A percentile compares a stretch with the other conserved stretches of the same genome.
Conservation (phyloP, 805 yeast genomes). For the Schwanniomyces occidentalis region DNA sequence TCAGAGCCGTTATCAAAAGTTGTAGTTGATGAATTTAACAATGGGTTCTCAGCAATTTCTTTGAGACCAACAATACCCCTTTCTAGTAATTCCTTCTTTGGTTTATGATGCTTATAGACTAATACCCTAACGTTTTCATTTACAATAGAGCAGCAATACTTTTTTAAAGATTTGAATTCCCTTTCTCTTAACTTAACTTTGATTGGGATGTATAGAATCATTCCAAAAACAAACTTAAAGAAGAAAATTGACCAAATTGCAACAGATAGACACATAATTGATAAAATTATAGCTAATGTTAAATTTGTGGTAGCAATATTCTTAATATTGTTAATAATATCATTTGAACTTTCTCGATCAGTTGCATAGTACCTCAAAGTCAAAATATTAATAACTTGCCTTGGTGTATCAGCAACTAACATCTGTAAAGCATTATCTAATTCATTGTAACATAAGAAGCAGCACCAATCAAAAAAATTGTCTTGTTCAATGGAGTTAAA, state of each 20-base stretch:
- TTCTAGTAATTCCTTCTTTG: conserved; percentile 31
- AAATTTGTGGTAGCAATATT: conserved; percentile 60
- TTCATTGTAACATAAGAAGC: conserved; percentile 65
- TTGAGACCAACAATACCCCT: conserved; percentile 26
- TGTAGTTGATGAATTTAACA: conserved; percentile 18
- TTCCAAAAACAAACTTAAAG: conserved; percentile 53
- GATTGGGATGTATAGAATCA: conserved; percentile 53
- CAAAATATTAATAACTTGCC: conserved; percentile 80
- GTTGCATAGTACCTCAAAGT: conserved; percentile 59
- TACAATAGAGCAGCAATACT: conserved; percentile 60
- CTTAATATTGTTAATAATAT: conserved; percentile 48
- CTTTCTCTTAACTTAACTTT: conserved; percentile 42
- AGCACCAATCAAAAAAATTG: conserved; percentile 62
- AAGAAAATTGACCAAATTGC: conserved; percentile 72
- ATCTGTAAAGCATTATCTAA: conserved; percentile 62
- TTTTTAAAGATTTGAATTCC: conserved; percentile 49
- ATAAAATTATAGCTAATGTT: conserved; percentile 67
- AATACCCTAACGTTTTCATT: conserved; percentile 56
- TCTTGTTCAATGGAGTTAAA: conserved; percentile 67
- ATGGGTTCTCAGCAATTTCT: conserved; percentile 28
- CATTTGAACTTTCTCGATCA: conserved; percentile 44
- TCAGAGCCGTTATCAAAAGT: conserved; percentile 8
- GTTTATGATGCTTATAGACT: conserved; percentile 43
- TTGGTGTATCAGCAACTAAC: conserved; percentile 78
- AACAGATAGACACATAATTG: conserved; percentile 76